These are phyloP conservation scores for Hyaloraphidium curvatum DNA, from an alignment of 192 early-diverging fungal genomes.

Conservation along the genomic window DNA sequence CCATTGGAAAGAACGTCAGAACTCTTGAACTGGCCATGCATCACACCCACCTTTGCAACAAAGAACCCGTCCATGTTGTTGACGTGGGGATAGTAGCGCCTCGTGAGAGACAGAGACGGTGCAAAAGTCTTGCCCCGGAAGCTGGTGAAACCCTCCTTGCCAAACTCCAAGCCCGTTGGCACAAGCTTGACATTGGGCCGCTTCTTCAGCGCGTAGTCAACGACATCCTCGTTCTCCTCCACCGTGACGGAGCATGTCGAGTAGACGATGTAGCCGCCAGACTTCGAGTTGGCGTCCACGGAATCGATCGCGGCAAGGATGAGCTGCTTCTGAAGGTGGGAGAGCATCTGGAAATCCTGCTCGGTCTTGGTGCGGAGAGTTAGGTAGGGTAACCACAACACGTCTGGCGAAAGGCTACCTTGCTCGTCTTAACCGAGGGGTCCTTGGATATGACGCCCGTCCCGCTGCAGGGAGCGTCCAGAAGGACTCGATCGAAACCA, in stretches of 20 bases:
- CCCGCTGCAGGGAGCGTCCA: conserved; percentile 97
- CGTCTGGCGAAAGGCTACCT: conserved; percentile 14
- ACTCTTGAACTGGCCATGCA: too few relatives aligned
- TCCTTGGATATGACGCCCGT: conserved; percentile 99
- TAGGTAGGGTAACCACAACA: conserved; percentile 5
- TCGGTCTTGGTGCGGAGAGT: conserved; percentile 24
- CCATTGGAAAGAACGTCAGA: too few relatives aligned
- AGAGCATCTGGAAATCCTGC: conserved; percentile 80
- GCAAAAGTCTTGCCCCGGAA: conserved; percentile 83
- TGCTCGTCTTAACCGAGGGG: conserved; percentile 85
- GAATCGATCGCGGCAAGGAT: conserved; percentile 92
- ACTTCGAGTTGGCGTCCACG: conserved; percentile 74
- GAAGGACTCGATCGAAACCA: conserved; percentile 88
- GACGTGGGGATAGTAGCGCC: conserved; percentile 88
- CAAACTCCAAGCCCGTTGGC: conserved; percentile 75
- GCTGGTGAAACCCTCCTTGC: conserved; percentile 71
- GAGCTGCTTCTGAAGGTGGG: conserved; percentile 90
- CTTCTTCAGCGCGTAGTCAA: conserved; percentile 85
- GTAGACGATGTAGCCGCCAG: conserved; percentile 93
- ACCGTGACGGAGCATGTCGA: conserved; percentile 97
- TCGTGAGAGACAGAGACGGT: conserved; percentile 53
- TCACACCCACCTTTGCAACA: conserved; percentile 95
- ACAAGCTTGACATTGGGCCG: conserved; percentile 90
- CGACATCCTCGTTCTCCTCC: conserved; percentile 94
- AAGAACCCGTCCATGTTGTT: conserved; percentile 99